These are phyloP conservation scores for Trichophyton simii DNA, from an alignment of 2,329 filamentous ascomycete species.

Conservation along the genomic window DNA sequence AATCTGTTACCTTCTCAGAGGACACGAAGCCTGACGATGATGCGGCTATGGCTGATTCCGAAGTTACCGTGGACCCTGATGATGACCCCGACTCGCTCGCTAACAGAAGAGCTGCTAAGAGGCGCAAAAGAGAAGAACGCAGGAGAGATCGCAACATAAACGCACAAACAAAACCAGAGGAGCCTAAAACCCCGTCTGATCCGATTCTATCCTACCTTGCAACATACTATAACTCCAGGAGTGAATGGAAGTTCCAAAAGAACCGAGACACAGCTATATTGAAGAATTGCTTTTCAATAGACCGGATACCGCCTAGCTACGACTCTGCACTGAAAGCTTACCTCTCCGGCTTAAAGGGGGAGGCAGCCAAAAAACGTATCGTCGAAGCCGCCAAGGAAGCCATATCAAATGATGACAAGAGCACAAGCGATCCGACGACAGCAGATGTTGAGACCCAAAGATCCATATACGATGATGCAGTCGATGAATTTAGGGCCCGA, in stretches of 20 bases:
- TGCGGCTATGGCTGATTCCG: background rate
- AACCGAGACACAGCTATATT: slow-evolving; percentile 75
- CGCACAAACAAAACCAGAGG: slow-evolving; percentile 6
- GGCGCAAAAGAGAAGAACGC: slow-evolving; percentile 9
- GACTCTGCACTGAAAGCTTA: slow-evolving; percentile 62
- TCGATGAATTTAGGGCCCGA: slow-evolving; percentile 35
- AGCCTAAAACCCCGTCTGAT: slow-evolving; percentile 5
- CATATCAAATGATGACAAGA: slow-evolving; percentile 31
- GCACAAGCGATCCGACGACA: slow-evolving; percentile 14
- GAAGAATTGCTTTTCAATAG: slow-evolving; percentile 64
- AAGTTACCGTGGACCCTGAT: slow-evolving; percentile 10
- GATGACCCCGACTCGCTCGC: slow-evolving; percentile 14
- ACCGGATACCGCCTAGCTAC: slow-evolving; percentile 57
- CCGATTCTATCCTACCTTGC: slow-evolving; percentile 64
- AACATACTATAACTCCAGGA: slow-evolving; percentile 58
- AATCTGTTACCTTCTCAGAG: slow-evolving; percentile 53
- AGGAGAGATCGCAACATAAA: slow-evolving; percentile 3
- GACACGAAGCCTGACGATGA: slow-evolving; percentile 50
- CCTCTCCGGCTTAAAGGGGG: slow-evolving; percentile 65
- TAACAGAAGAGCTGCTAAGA: slow-evolving; percentile 15
- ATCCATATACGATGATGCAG: slow-evolving; percentile 37
- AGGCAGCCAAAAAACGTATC: slow-evolving; percentile 53
- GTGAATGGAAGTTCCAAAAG: slow-evolving; percentile 92
- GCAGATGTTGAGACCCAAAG: slow-evolving; percentile 11
- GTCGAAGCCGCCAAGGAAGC: slow-evolving; percentile 52